These are phyloP conservation scores for Neonectria neomacrospora DNA, from an alignment of 2,329 filamentous ascomycete species.

Conservation along the genomic window DNA sequence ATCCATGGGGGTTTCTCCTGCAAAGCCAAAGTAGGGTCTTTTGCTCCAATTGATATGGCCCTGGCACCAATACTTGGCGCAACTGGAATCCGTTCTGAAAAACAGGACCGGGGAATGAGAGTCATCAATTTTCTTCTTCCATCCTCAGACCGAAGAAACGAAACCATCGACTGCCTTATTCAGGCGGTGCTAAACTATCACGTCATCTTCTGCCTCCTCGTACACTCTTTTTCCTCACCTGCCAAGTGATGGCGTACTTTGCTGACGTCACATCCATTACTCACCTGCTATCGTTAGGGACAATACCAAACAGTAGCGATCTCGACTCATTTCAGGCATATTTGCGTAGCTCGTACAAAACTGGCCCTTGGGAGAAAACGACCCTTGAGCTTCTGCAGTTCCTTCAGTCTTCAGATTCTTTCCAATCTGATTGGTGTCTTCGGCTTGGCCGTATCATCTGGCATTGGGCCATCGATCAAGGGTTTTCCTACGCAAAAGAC, in stretches of 20 bases:
- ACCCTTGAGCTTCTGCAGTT: background rate
- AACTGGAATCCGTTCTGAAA: background rate
- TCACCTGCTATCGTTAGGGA: background rate
- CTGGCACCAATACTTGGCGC: accelerated
- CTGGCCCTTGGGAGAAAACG: background rate
- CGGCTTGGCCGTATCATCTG: background rate
- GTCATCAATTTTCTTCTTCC: background rate
- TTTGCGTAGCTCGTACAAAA: too few species aligned
- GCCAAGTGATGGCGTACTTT: background rate
- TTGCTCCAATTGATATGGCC: background rate
- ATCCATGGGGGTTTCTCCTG: background rate
- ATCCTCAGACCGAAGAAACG: background rate
- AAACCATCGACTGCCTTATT: background rate
- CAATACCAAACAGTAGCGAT: background rate
- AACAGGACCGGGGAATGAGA: background rate
- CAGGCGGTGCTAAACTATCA: background rate
- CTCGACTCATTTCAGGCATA: too few species aligned
- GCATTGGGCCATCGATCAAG: background rate
- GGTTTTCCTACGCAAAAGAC: background rate
- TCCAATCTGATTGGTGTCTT: background rate
- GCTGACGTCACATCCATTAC: background rate
- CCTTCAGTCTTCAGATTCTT: background rate
- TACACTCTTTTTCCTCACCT: background rate
- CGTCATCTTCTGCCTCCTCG: background rate
- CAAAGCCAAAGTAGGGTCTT: background rate